Percentiles rank a stretch among this genome's conserved stretches.
Evolutionary conservation across 1,284 basidiomycete genomes (phyloP).

Genomic region (Heterobasidion occidentale): DNA sequence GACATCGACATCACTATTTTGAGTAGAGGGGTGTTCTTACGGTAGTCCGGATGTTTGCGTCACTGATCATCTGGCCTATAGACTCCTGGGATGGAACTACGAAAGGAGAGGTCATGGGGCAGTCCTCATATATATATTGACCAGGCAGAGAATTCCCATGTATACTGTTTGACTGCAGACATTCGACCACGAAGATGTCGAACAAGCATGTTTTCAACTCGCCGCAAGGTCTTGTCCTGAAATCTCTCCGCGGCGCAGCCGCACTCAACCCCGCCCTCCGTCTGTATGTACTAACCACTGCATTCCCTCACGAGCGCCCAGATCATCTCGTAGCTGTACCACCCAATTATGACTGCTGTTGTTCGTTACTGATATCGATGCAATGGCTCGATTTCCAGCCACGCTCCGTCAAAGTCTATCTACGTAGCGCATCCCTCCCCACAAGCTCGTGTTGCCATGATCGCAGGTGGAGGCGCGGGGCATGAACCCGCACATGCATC

Average conservation of each 20-base stretch:
- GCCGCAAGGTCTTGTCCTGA: slow-evolving; percentile 43
- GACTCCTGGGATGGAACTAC: too few species aligned
- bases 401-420: slow-evolving; percentile 29
- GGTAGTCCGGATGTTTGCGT: too few species aligned
- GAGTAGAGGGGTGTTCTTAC: too few species aligned
- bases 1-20: too few species aligned
- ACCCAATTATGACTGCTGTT: too few species aligned
- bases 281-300: slow-evolving; percentile 29
- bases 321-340: too few species aligned
- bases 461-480: slow-evolving; percentile 62
- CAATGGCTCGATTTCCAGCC: slow-evolving; percentile 14
- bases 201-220: slow-evolving; percentile 39
- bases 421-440: slow-evolving; percentile 26
- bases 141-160: too few species aligned
- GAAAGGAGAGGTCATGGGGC: too few species aligned
- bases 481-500: slow-evolving; percentile 66
- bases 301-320: neutral
- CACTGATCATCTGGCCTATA: too few species aligned
- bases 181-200: slow-evolving; percentile 12
- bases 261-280: slow-evolving; percentile 41
- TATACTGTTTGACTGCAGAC: too few species aligned
- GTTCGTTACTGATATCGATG: neutral
- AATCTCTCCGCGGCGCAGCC: slow-evolving; percentile 44
- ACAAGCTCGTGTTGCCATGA: slow-evolving; percentile 37
- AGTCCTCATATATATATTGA: too few species aligned